Evolutionary conservation across 2,329 filamentous ascomycete genomes (phyloP).

Genomic region (Fusarium keratoplasticum): DNA sequence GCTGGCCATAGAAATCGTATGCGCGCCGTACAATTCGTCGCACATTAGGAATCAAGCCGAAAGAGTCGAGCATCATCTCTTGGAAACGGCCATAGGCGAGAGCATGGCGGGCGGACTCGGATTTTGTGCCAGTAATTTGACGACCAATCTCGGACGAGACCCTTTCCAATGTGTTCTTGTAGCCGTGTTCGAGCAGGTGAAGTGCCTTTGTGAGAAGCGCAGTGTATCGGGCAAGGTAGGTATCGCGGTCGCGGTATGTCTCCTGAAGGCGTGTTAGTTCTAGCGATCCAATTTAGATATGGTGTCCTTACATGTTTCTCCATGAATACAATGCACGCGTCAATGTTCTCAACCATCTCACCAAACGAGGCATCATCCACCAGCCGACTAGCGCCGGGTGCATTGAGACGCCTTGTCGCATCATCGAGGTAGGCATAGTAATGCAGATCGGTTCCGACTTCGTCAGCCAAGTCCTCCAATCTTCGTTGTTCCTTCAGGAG

Average conservation of each 20-base stretch:
- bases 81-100: constrained; percentile 70
- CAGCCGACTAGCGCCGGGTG: constrained; percentile 86
- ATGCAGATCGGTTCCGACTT: constrained; percentile 89
- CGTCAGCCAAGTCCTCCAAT: constrained; percentile 81
- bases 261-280: constrained; percentile 61
- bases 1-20: constrained; percentile 64
- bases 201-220: constrained; percentile 78
- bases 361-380: constrained; percentile 88
- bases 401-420: constrained; percentile 89
- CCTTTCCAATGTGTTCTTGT: constrained; percentile 63
- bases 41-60: constrained; percentile 66
- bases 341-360: constrained; percentile 87
- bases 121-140: constrained; percentile 66
- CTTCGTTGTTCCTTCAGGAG: constrained; percentile 84
- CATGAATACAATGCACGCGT: constrained; percentile 95
- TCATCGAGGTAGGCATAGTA: constrained; percentile 96
- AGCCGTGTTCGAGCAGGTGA: constrained; percentile 70
- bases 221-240: constrained; percentile 89
- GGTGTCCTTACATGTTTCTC: constrained; percentile 74
- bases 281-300: too few species aligned
- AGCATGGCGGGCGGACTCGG: constrained; percentile 69
- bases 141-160: constrained; percentile 66
- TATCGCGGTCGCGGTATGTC: constrained; percentile 86
- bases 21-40: constrained; percentile 63
- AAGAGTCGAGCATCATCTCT: constrained; percentile 68